A percentile compares a stretch with the other conserved stretches of the same genome.
Conservation (phyloP, 148 eudicot genomes). For the Rhododendron simsii region DNA sequence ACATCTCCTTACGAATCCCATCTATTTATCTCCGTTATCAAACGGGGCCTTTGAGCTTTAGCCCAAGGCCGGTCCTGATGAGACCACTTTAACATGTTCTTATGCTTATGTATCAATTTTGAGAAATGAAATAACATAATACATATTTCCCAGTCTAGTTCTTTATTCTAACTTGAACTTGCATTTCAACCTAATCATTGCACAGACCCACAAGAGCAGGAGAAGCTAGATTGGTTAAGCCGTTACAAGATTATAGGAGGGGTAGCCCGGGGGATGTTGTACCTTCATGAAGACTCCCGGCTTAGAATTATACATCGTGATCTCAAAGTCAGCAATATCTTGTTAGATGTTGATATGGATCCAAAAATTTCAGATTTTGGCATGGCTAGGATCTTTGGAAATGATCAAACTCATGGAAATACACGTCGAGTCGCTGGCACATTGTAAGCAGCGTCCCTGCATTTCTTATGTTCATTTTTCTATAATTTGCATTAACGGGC, state of each 20-base stretch:
- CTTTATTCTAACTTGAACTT: background rate
- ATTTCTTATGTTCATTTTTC: background rate
- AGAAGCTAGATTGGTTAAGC: slow-evolving; percentile 24
- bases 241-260: slow-evolving; percentile 25
- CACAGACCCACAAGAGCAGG: slow-evolving; percentile 22
- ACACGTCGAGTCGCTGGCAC: slow-evolving; percentile 30
- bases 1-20: no score
- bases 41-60: no score
- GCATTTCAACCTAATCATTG: background rate
- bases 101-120: background rate
- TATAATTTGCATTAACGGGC: background rate
- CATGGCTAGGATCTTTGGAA: background rate
- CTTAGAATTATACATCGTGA: background rate
- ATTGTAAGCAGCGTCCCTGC: slow-evolving; percentile 24
- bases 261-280: slow-evolving; percentile 27
- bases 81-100: background rate
- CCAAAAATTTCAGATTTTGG: slow-evolving; percentile 17
- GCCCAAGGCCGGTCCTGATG: no score
- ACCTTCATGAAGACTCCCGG: slow-evolving; percentile 26
- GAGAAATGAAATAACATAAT: background rate
- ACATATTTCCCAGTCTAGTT: background rate
- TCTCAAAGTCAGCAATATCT: background rate
- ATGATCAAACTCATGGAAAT: slow-evolving; percentile 4
- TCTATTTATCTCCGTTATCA: no score
- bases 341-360: slow-evolving; percentile 19